Evolutionary conservation across 108 stramenopile genomes (phyloP), one percentile per base, ranked within the genome.

Genomic region (Pseudonitzschia delicatissima): DNA sequence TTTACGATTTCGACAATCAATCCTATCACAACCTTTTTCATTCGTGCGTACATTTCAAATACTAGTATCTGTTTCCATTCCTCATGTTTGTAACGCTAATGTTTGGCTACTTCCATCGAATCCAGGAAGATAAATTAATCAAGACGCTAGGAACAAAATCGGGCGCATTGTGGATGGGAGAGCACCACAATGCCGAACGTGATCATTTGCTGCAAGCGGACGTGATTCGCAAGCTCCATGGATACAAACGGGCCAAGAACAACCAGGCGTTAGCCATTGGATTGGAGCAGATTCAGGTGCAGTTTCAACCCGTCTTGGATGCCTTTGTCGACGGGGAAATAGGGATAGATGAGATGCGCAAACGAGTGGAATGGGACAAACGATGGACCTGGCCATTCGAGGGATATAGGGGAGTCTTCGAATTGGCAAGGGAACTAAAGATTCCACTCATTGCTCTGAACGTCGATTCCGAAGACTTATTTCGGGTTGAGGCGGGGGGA

Each of bases 351-450:
- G 67, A 87, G 58, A 58, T 84, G 68, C 57, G 57, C 35, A 4
- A 71, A 40, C 73, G 58, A 17, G 80, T 81, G 5, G 67, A 85
- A 55, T 87, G 87, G 87, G 73, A 80, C 4, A 78, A 40, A 27
- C 61, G 87, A 33, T 87, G 87, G 87, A 36, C 23, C 2, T 87
- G 87, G 87, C 74, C 87, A 12, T 87, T 81, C 68, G 79, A 84
- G 4, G 50, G 25, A n/a, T 87, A 87, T 57, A 39, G 35, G 3
- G 77, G 77, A 0, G 57, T 87, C 13, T 85, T 87, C 67, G 64
- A 71, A 42, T 48, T 63, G 15, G 81, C 81, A 25, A 65, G 72
- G 31, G 62, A 78, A 61, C 48, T 69, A 11, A 63, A 71, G 9
- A 82, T 87, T 39, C 78, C 78, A 4, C 49, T 87, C n/a, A 57